A percentile compares a stretch with the other conserved stretches of the same genome.
These are phyloP conservation scores for Pleoardoris graminearum DNA, from an alignment of 2,329 filamentous ascomycete species.

Conservation along the genomic window DNA sequence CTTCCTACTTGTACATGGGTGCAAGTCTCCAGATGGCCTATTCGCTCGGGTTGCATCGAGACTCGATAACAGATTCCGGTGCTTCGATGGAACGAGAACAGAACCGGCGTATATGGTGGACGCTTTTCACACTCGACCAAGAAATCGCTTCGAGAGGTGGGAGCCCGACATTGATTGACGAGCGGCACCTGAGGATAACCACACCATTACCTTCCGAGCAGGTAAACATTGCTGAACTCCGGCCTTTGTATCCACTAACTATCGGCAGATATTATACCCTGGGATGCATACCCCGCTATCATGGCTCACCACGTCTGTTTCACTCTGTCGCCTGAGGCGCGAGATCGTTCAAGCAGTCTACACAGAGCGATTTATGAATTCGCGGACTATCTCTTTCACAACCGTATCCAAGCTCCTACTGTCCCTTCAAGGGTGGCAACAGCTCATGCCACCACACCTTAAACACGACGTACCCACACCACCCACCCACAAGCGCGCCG, in stretches of 20 bases:
- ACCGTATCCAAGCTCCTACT: conserved; percentile 38
- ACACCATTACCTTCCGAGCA: conserved; percentile 40
- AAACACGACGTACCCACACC: conserved; percentile 35
- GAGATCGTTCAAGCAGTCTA: conserved; percentile 42
- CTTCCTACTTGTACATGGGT: conserved; percentile 43
- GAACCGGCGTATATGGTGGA: conserved; percentile 45
- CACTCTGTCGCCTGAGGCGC: conserved; percentile 38
- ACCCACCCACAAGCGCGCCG: conserved; percentile 40
- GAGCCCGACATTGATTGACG: conserved; percentile 40
- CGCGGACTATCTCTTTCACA: conserved; percentile 38
- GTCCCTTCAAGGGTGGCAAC: conserved; percentile 40
- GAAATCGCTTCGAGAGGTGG: conserved; percentile 43
- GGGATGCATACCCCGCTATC: conserved; percentile 41
- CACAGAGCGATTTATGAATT: conserved; percentile 31
- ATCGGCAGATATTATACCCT: conserved; percentile 32
- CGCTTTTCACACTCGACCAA: conserved; percentile 40
- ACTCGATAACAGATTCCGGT: conserved; percentile 35
- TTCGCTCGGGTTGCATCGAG: conserved; percentile 42
- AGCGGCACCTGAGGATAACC: conserved; percentile 35
- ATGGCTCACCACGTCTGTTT: conserved; percentile 37
- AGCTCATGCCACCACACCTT: conserved; percentile 38
- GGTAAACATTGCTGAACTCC: conserved; percentile 16
- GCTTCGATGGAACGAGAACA: conserved; percentile 37
- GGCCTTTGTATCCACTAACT: conserved; percentile 2
- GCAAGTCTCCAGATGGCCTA: conserved; percentile 43